phyloP scores from a whole-genome alignment of 169 alveolate genomes.

The Babesia bovis region DNA sequence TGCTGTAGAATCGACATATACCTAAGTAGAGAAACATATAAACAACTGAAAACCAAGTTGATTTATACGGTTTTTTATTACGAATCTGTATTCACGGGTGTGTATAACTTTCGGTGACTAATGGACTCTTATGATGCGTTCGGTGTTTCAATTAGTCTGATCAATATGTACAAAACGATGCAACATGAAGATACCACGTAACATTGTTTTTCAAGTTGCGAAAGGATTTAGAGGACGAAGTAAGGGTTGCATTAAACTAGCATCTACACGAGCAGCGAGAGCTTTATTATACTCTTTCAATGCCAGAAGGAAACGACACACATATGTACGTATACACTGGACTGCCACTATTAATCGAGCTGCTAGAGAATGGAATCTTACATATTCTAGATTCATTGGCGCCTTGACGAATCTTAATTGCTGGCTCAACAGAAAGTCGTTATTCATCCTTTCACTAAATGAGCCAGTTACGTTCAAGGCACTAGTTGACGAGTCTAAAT shows the following conservation, averaged over 20 bases:
- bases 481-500: conserved; percentile 76
- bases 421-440: conserved; percentile 70
- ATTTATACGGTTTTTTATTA: too few relatives aligned
- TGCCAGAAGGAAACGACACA: conserved; percentile 58
- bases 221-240: conserved; percentile 80
- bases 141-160: too few relatives aligned
- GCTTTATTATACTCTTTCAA: conserved; percentile 73
- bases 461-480: conserved; percentile 77
- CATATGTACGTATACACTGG: conserved; percentile 72
- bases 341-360: conserved; percentile 76
- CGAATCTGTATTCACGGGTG: too few relatives aligned
- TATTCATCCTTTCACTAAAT: conserved; percentile 67
- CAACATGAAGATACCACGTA: conserved; percentile 76
- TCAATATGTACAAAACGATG: not conserved
- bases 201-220: conserved; percentile 75
- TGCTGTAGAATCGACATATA: too few relatives aligned
- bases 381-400: conserved; percentile 71
- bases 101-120: too few relatives aligned
- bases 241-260: conserved; percentile 75
- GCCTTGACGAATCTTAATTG: conserved; percentile 68
- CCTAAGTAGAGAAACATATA: too few relatives aligned
- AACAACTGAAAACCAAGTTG: too few relatives aligned
- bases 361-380: conserved; percentile 77
- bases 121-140: too few relatives aligned
- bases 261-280: conserved; percentile 75